These are phyloP conservation scores for Heliosperma pusillum DNA, from an alignment of 148 eudicot species.

Conservation along the genomic window DNA sequence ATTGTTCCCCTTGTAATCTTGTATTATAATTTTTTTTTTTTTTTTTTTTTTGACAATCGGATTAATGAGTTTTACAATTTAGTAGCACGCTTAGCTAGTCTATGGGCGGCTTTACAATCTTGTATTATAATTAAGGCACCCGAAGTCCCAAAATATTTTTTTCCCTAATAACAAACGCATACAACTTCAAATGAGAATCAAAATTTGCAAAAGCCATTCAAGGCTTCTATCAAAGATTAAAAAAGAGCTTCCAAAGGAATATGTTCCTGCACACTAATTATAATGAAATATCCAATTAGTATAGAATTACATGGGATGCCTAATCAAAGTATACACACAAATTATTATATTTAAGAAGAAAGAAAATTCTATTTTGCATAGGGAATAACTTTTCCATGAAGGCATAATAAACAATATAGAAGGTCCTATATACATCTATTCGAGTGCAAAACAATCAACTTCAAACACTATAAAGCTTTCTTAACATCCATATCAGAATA, in stretches of 20 bases:
- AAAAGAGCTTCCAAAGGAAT: neutral
- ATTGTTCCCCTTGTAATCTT: too few species aligned
- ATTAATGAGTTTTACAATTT: too few species aligned
- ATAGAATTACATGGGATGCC: neutral
- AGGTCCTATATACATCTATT: constrained; percentile 9
- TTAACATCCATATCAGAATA: constrained; percentile 19
- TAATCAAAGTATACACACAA: neutral
- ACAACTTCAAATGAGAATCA: neutral
- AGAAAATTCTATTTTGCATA: neutral
- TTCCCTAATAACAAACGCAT: too few species aligned
- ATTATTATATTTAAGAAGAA: neutral
- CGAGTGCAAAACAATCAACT: constrained; percentile 5
- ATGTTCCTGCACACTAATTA: neutral
- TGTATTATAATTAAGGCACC: too few species aligned
- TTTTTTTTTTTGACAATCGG: too few species aligned
- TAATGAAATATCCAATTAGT: neutral
- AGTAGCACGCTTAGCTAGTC: too few species aligned
- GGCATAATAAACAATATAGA: constrained; percentile 4
- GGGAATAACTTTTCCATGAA: constrained; percentile 22
- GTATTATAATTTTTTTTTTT: too few species aligned
- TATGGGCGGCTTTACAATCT: too few species aligned
- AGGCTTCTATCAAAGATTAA: neutral
- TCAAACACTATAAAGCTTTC: neutral
- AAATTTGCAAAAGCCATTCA: neutral
- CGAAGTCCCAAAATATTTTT: too few species aligned